phyloP scores from a whole-genome alignment of 306 rosid species.

The Coriaria nepalensis region DNA sequence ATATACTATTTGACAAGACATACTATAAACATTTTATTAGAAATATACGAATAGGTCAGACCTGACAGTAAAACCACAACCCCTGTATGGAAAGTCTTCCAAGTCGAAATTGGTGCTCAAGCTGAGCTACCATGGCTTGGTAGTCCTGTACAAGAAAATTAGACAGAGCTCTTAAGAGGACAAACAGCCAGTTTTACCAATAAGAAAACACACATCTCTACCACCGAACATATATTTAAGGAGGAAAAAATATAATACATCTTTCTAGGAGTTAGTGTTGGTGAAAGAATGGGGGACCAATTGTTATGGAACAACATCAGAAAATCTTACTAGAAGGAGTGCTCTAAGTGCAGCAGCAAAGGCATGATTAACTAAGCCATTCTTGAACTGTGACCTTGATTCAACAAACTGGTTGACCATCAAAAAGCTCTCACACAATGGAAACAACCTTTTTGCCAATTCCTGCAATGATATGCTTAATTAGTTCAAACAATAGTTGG shows the following conservation, averaged over 20 bases:
- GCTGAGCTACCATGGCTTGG: slow-evolving; percentile 95
- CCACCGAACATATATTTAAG: too few relatives aligned
- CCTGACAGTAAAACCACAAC: slow-evolving; percentile 98
- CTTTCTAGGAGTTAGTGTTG: not conserved
- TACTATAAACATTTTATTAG: slow-evolving; percentile 11
- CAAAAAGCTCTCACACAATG: slow-evolving; percentile 71
- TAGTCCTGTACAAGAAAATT: too few relatives aligned
- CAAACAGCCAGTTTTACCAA: too few relatives aligned
- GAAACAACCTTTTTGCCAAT: slow-evolving; percentile 76
- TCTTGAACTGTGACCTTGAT: slow-evolving; percentile 79
- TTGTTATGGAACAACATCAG: slow-evolving; percentile 1
- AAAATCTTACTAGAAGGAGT: slow-evolving; percentile 66
- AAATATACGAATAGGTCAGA: slow-evolving; percentile 22
- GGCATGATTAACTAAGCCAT: slow-evolving; percentile 91
- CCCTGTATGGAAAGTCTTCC: slow-evolving; percentile 95
- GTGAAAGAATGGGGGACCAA: slow-evolving; percentile 3
- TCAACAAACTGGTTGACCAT: slow-evolving; percentile 77
- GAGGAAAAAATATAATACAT: too few relatives aligned
- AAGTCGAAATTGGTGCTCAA: slow-evolving; percentile 88
- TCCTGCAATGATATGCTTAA: slow-evolving; percentile 41
- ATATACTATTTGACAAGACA: slow-evolving; percentile 10
- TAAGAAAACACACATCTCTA: too few relatives aligned
- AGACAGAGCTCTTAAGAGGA: too few relatives aligned
- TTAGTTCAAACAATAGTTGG: slow-evolving; percentile 12
- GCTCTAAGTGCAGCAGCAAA: slow-evolving; percentile 95